Percentiles rank a stretch among this genome's conserved stretches.
Conservation (phyloP, 495 filamentous ascomycete species). For the Saxophila tyrrhenica region DNA sequence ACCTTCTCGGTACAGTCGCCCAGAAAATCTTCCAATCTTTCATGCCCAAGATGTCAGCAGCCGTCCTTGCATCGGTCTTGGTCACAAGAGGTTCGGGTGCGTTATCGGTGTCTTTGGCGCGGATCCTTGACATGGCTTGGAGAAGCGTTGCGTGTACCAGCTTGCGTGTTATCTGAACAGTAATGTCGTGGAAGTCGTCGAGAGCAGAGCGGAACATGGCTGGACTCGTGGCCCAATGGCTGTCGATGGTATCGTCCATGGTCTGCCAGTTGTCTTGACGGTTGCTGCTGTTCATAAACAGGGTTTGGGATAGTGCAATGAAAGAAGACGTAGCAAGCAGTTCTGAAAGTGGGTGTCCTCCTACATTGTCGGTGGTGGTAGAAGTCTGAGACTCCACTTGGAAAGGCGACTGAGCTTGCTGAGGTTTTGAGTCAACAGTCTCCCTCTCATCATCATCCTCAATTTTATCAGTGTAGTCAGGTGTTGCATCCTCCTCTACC, state of each 20-base stretch:
- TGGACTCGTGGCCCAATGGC: constrained; percentile 28
- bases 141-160: constrained; percentile 56
- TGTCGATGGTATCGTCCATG: not conserved
- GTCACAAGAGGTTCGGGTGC: constrained; percentile 13
- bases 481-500: too few species aligned
- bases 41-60: constrained; percentile 1
- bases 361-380: too few species aligned
- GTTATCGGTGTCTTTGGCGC: constrained; percentile 28
- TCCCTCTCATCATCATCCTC: too few species aligned
- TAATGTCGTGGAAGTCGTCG: constrained; percentile 60
- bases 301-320: constrained; percentile 48
- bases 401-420: too few species aligned
- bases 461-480: too few species aligned
- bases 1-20: constrained; percentile 5
- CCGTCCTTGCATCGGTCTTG: constrained; percentile 4
- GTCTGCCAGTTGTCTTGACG: constrained; percentile 51
- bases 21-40: constrained; percentile 4
- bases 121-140: constrained; percentile 49
- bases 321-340: constrained; percentile 50
- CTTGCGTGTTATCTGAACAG: constrained; percentile 53
- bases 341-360: constrained; percentile 35
- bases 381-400: too few species aligned
- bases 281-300: constrained; percentile 68
- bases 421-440: too few species aligned
- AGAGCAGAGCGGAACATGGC: constrained; percentile 57